phyloP scores from a whole-genome alignment of 2,329 filamentous ascomycete genomes.

The Xylariaceae sp. region DNA sequence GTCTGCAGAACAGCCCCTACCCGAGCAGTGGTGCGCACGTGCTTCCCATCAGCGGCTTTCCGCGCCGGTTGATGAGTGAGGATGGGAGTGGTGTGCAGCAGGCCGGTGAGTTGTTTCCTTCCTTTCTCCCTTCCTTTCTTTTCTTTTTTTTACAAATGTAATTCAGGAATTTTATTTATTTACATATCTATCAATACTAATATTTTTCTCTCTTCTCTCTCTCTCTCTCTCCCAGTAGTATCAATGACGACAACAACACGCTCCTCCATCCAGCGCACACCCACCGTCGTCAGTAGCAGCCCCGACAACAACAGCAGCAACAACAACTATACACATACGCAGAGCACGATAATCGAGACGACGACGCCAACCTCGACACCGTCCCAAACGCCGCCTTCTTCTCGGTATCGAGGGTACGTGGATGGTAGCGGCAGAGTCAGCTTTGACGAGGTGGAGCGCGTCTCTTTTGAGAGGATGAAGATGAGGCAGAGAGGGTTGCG shows the following conservation, averaged over 20 bases:
- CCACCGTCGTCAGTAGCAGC: slow-evolving; percentile 3
- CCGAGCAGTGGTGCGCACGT: slow-evolving; percentile 23
- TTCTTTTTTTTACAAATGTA: no score
- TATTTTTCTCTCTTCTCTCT: no score
- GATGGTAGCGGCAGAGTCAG: no score
- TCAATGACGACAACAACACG: slow-evolving; percentile 11
- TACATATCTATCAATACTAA: neutral
- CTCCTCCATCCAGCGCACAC: slow-evolving; percentile 10
- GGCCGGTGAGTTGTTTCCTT: slow-evolving; percentile 18
- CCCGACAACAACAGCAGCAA: neutral
- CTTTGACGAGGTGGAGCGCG: no score
- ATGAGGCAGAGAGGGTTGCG: no score
- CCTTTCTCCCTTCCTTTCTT: no score
- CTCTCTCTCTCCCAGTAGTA: no score
- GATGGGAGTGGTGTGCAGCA: slow-evolving; percentile 22
- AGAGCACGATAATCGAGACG: neutral
- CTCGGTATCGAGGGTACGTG: no score
- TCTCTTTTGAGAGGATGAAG: no score
- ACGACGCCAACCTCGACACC: slow-evolving; percentile 5
- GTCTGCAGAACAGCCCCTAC: slow-evolving; percentile 21
- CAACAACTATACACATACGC: no score
- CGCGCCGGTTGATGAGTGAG: slow-evolving; percentile 27
- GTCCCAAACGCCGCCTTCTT: no score
- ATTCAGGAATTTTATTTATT: no score
- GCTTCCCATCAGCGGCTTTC: slow-evolving; percentile 30